Conservation (phyloP, 2,329 filamentous ascomycete species). For the Colletotrichum caudatum region DNA sequence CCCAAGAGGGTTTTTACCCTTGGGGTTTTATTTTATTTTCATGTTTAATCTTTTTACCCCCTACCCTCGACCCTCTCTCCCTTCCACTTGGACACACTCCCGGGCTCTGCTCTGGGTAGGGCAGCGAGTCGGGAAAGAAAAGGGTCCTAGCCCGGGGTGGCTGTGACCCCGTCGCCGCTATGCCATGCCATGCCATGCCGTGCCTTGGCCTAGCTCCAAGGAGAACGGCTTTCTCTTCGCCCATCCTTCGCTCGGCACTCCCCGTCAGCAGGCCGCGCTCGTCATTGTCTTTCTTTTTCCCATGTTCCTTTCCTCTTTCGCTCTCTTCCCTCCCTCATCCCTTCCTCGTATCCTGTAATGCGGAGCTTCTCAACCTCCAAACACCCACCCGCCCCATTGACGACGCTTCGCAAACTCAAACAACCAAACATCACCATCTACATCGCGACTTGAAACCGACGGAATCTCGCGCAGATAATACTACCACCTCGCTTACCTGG, state of each 20-base stretch:
- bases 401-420: constrained; percentile 5
- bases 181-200: background rate
- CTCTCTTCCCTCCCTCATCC: background rate
- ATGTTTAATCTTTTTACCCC: background rate
- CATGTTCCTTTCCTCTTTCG: background rate
- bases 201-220: background rate
- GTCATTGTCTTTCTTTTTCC: background rate
- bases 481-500: background rate
- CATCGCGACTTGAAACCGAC: background rate
- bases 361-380: background rate
- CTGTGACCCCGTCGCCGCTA: constrained; percentile 28
- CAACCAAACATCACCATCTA: background rate
- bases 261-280: constrained; percentile 28
- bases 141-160: constrained; percentile 31
- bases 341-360: background rate
- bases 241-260: constrained; percentile 15
- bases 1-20: background rate
- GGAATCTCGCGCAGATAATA: background rate
- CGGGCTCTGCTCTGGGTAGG: background rate
- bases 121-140: background rate
- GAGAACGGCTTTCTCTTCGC: background rate
- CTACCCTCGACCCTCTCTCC: too few relatives aligned
- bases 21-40: background rate
- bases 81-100: background rate
- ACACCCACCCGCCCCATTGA: constrained; percentile 15